Conservation (phyloP, 805 yeast genomes). For the Yamadazyma phyllophila region DNA sequence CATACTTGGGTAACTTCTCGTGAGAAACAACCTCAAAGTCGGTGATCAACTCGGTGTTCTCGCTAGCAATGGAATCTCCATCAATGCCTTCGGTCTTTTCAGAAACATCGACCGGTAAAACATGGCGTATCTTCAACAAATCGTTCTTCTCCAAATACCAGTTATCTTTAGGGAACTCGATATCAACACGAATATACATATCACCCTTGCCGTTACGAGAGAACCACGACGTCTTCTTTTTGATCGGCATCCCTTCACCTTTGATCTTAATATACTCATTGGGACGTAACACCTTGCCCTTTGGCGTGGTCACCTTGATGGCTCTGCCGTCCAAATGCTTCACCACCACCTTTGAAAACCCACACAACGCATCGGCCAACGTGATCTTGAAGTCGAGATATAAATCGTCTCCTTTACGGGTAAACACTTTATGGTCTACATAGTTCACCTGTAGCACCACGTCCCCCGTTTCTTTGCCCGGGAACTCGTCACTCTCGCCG, state of each 20-base stretch:
- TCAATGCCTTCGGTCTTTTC: slow-evolving; percentile 19
- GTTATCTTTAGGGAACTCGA: slow-evolving; percentile 80
- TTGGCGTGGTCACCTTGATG: slow-evolving; percentile 59
- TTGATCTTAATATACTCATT: slow-evolving; percentile 62
- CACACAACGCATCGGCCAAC: slow-evolving; percentile 80
- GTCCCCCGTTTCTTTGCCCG: slow-evolving; percentile 76
- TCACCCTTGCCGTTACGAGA: slow-evolving; percentile 51
- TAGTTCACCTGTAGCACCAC: slow-evolving; percentile 61
- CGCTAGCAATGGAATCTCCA: slow-evolving; percentile 31
- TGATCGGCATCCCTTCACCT: slow-evolving; percentile 83
- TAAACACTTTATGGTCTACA: slow-evolving; percentile 47
- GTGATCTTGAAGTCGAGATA: slow-evolving; percentile 59
- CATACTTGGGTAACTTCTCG: slow-evolving; percentile 30
- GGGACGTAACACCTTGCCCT: slow-evolving; percentile 81
- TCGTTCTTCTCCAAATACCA: slow-evolving; percentile 82
- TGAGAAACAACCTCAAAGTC: slow-evolving; percentile 29
- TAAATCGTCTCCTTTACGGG: slow-evolving; percentile 62
- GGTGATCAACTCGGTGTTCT: slow-evolving; percentile 36
- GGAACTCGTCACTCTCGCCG: slow-evolving; percentile 76
- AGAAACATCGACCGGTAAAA: slow-evolving; percentile 48
- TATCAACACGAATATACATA: slow-evolving; percentile 63
- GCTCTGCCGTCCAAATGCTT: slow-evolving; percentile 81
- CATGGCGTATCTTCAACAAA: slow-evolving; percentile 47
- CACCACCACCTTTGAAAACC: slow-evolving; percentile 63
- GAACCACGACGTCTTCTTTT: slow-evolving; percentile 28